Evolutionary conservation across 2,329 filamentous ascomycete genomes (phyloP), one percentile per base, ranked within the genome.

Genomic region (Cercospora sp.): DNA sequence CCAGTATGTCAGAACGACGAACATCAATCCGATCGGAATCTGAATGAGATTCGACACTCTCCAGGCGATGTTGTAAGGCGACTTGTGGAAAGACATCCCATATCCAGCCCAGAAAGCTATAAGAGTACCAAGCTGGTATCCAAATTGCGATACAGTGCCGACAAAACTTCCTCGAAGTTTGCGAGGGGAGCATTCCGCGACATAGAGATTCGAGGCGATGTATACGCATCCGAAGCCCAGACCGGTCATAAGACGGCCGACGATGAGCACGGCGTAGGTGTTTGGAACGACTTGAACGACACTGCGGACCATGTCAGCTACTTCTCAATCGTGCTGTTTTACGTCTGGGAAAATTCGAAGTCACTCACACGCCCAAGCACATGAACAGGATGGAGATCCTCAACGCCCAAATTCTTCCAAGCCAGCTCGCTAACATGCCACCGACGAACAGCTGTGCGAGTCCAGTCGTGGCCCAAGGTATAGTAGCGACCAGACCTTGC

Each of bases 21-120:
- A 49, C 21, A 24, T 49, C 21, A 49, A 18, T 24, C 43, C 43
- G 43, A 49, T 49, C 10, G 43, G 43, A 24, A 49, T 18, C 18
- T 49, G 43, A 3, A 49, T 49, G 18, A 81, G 43, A 63, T 82
- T 82, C 4, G 79, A 81, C 1, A 82, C 77, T 37, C 81, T 71
- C 81, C 81, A 83, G 9, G 81, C 80, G 55, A 82, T 81, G 65
- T 82, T 82, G 72, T 77, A 80, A 0, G 81, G 81, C 0, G 73
- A 74, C n/a, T 70, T 76, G 63, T 82, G 78, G 69, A 78, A 81
- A 6, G 78, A 80, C 80, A 82, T 82, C 18, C 81, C 81, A 65
- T 82, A 82, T 7, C 81, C 81, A 21, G 79, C 69, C 80, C 81
- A 83, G 70, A 82, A 83, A 4, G 81, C 80, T 21, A 82, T 82